Percentiles rank a stretch among this genome's conserved stretches.
These are phyloP conservation scores for Knoxia roxburghii DNA, from an alignment of 257 asterid species.

Conservation along the genomic window DNA sequence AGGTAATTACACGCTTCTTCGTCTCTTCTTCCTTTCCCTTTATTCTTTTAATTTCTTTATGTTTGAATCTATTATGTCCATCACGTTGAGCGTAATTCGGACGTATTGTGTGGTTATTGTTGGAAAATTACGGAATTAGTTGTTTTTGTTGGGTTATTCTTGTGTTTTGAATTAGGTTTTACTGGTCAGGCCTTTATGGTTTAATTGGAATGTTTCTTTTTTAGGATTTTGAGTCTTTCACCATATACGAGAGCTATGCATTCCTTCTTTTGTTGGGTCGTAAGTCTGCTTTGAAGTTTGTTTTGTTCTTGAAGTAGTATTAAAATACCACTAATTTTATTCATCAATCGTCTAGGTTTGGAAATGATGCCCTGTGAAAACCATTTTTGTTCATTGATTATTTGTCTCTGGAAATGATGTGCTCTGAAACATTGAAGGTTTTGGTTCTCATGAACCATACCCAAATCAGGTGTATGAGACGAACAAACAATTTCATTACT, in stretches of 20 bases:
- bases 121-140: neutral
- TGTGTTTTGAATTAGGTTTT: neutral
- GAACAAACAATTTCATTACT: neutral
- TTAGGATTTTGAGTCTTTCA: neutral
- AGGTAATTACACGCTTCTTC: slow-evolving; percentile 31
- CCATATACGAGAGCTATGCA: neutral
- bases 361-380: no score
- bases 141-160: neutral
- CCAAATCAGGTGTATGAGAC: neutral
- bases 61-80: neutral
- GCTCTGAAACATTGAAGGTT: neutral
- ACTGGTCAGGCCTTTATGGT: neutral
- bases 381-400: no score
- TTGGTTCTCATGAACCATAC: neutral
- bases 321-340: neutral
- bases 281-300: neutral
- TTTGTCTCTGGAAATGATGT: no score
- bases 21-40: neutral
- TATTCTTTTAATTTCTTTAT: neutral
- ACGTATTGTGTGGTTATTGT: neutral
- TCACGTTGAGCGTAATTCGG: neutral
- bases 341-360: neutral
- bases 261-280: neutral
- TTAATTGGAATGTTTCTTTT: neutral
- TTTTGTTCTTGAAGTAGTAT: neutral